Base-by-base conservation (phyloP, 2,329 filamentous ascomycete species). In the Gliomastix tumulicola region DNA sequence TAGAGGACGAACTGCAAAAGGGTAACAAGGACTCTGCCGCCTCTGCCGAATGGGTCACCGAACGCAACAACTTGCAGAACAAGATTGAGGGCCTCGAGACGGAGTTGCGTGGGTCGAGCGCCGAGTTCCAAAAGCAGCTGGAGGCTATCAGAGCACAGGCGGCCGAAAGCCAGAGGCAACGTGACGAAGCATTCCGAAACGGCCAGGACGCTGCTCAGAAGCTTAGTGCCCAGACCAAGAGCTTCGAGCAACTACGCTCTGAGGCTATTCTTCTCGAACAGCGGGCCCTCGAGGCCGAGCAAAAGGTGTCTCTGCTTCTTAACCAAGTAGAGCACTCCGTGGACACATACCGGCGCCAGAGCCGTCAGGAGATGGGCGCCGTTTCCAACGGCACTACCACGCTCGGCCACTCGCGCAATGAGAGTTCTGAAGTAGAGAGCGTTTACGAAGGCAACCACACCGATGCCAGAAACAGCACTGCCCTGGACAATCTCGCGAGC, bases 261-360 rank as follows among this genome's bases (percentile, higher is more conserved):
- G 89, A 96, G 59, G 95, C 97, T 50, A 61, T 66, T 1, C 65
- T 82, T 23, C 76, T 98, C 4, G 89, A 97, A 57, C 79, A 79
- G 48, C 84, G 90, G 30, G 90, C 89, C 6, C 71, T 78, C 35
- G 90, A 96, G 56, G 92, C 92, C 2, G 92, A 98, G 64, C 81
- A 86, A 46, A 94, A 94, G 53, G 92, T 98, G 17, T 87, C 86
- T 21, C 76, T 95, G 51, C 78, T 98, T 34, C 79, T 98, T 11
- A 88, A 97, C 57, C 90, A 97, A 55, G 89, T 98, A 25, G 90
- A 94, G 59, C 79, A 81, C 28, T 94, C 88, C 5, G 92, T 98
- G 13, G 89, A 92, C 61, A 94, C 86, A 56, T 97, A 97, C 60
- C 84, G 92, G 38, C 84, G 92, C 28, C 88, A 76, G 41, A 82